These are phyloP conservation scores for Hymenoscyphus infarciens DNA, from an alignment of 2,329 filamentous ascomycete genomes.

Conservation along the genomic window DNA sequence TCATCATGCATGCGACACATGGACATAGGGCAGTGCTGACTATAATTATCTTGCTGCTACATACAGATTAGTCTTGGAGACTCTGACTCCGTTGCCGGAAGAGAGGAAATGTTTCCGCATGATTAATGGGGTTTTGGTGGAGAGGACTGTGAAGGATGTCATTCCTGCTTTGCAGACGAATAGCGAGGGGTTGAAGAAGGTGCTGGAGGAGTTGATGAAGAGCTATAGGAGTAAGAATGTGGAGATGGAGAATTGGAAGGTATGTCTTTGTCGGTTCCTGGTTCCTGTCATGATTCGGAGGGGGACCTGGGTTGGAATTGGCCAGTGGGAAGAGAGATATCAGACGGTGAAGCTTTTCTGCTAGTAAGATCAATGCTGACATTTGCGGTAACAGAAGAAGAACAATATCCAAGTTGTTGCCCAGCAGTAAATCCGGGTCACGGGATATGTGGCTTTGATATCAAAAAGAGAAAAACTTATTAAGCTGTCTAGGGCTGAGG, in stretches of 20 bases:
- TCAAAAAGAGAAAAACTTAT: neutral
- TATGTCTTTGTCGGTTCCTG: conserved; percentile 42
- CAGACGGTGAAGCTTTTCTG: neutral
- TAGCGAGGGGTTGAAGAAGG: conserved; percentile 88
- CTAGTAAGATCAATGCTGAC: conserved; percentile 18
- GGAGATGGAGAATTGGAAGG: conserved; percentile 98
- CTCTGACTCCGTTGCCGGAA: conserved; percentile 72
- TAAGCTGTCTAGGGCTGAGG: neutral
- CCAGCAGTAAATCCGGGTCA: conserved; percentile 46
- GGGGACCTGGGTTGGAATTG: neutral
- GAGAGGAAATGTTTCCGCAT: conserved; percentile 98
- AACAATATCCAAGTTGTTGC: conserved; percentile 86
- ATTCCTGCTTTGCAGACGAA: conserved; percentile 89
- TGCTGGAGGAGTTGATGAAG: conserved; percentile 90
- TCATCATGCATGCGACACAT: conserved; percentile 5
- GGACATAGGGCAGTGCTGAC: conserved; percentile 39
- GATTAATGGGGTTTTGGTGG: conserved; percentile 94
- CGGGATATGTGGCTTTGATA: conserved; percentile 2
- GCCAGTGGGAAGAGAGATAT: neutral
- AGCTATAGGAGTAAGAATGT: conserved; percentile 94
- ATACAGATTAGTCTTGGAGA: conserved; percentile 80
- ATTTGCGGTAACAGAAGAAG: conserved; percentile 63
- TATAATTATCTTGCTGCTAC: conserved; percentile 17
- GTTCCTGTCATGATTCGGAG: neutral
- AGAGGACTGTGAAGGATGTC: conserved; percentile 90